Evolutionary conservation across 2,329 filamentous ascomycete species (phyloP).

Genomic region (Mycocentrospora acerina): DNA sequence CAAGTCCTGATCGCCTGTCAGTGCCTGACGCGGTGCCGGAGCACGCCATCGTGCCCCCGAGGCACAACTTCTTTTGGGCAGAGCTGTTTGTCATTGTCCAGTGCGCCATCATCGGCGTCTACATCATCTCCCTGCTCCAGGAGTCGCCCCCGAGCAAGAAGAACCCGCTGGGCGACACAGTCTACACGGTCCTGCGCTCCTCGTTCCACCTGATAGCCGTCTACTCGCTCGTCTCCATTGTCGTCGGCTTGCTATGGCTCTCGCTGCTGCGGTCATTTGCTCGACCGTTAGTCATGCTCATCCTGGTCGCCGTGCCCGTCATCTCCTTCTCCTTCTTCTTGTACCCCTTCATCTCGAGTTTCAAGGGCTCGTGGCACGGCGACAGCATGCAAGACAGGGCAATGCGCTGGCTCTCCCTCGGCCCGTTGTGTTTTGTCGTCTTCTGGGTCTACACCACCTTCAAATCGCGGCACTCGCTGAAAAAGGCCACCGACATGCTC

Average conservation of each 20-base stretch:
- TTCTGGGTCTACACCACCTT: conserved; percentile 84
- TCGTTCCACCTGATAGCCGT: conserved; percentile 88
- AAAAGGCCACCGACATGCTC: conserved; percentile 81
- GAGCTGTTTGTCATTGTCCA: conserved; percentile 85
- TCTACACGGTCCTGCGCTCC: conserved; percentile 83
- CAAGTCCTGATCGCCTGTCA: conserved; percentile 55
- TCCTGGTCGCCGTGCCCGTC: conserved; percentile 80
- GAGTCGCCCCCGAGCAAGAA: conserved; percentile 71
- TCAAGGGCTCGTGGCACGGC: conserved; percentile 74
- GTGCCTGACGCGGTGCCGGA: conserved; percentile 59
- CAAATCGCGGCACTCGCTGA: conserved; percentile 76
- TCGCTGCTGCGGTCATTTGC: conserved; percentile 86
- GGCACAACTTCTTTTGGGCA: conserved; percentile 88
- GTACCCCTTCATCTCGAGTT: conserved; percentile 89
- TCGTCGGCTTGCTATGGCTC: conserved; percentile 89
- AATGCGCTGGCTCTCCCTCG: conserved; percentile 83
- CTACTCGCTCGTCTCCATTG: conserved; percentile 85
- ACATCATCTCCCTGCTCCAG: conserved; percentile 86
- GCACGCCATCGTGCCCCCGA: conserved; percentile 43
- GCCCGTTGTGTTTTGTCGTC: conserved; percentile 72
- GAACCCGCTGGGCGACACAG: conserved; percentile 81
- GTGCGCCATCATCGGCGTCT: conserved; percentile 82
- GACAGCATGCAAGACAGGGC: conserved; percentile 77
- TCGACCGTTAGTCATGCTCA: conserved; percentile 75
- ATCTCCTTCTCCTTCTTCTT: conserved; percentile 87